A percentile compares a stretch with the other conserved stretches of the same genome.
Conservation (phyloP, 2,329 filamentous ascomycete genomes). For the Ramularia endophylla region DNA sequence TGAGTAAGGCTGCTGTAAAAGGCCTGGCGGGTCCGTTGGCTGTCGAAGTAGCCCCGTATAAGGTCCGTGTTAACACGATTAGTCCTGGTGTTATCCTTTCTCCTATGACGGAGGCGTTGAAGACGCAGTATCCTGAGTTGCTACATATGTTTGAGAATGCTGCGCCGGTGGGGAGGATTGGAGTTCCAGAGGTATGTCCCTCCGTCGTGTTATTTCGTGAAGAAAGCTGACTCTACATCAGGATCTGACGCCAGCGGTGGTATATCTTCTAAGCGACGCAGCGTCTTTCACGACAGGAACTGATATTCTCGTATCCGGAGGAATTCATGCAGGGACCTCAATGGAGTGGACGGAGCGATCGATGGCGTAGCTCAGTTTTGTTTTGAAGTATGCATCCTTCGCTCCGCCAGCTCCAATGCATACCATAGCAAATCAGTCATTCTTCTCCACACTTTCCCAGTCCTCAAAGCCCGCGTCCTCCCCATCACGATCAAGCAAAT, state of each 20-base stretch:
- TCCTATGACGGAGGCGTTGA: conserved; percentile 16
- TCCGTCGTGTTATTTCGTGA: too few relatives aligned
- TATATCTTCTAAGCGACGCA: conserved; percentile 11
- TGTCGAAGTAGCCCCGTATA: conserved; percentile 16
- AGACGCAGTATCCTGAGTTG: conserved; percentile 7
- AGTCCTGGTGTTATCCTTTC: conserved; percentile 28
- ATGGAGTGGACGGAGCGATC: conserved; percentile 5
- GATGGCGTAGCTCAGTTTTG: too few relatives aligned
- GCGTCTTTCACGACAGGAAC: conserved; percentile 13
- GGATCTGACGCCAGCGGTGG: conserved; percentile 10
- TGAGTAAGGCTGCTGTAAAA: conserved; percentile 23
- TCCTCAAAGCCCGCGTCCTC: conserved; percentile 4
- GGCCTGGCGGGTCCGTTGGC: conserved; percentile 24
- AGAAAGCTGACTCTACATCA: neutral
- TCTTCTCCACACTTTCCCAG: neutral
- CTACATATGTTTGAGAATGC: conserved; percentile 12
- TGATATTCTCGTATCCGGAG: conserved; percentile 11
- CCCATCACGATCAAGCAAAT: conserved; percentile 37
- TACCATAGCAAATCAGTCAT: neutral
- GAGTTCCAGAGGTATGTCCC: conserved; percentile 1
- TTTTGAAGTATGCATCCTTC: too few relatives aligned
- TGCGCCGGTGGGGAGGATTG: conserved; percentile 4
- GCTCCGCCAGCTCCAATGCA: too few relatives aligned
- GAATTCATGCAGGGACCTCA: conserved; percentile 12
- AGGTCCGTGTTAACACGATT: conserved; percentile 30